Base-by-base conservation (phyloP, 139 green algal species). In the Mychonastes homosphaera region DNA sequence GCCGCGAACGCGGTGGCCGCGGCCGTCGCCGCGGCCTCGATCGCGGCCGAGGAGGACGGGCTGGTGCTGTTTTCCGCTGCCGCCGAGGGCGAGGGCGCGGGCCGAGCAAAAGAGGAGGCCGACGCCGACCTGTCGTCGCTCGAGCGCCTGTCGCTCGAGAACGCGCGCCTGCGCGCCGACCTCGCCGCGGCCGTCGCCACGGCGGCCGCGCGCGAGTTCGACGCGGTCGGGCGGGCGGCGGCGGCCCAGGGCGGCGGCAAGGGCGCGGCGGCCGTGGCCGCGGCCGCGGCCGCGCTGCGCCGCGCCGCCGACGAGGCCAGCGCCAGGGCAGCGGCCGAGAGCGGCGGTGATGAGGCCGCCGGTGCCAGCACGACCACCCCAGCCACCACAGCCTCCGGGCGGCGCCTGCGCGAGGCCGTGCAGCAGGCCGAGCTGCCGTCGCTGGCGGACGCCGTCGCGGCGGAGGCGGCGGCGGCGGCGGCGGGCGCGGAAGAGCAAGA, bases 111-210 rank as follows among this genome's bases (percentile, higher is more conserved):
- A n/a, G n/a, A n/a, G n/a, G n/a, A n/a, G n/a, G n/a, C n/a, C n/a
- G n/a, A n/a, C n/a, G n/a, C n/a, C n/a, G n/a, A n/a, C n/a, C n/a
- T n/a, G n/a, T 29, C 48, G 21, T 26, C 19, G 21, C 24, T 28
- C 27, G 36, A 48, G 48, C 53, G 44, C 9, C 41, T 74, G 47
- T 68, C 78, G 45, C 56, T 87, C 51, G 79, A 87, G 56, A 86
- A 86, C 55, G 80, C 80, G 0, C 63, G 69, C 29, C 68, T 90
- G 3, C 71, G 77, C 0, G 66, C 78, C 1, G 80, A 89, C 45
- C 67, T 89, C 18, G 82, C 82, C 9, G 57, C 63, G 2, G 45
- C 79, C 50, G 46, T 76, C 2, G 69, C 69, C 3, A 44, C 56
- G 1, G 34, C 60, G 6, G 64, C 38, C 29, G 30, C 64, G 30